Conservation (phyloP, 352 stramenopile species). For the Phytophthora brassicae region DNA sequence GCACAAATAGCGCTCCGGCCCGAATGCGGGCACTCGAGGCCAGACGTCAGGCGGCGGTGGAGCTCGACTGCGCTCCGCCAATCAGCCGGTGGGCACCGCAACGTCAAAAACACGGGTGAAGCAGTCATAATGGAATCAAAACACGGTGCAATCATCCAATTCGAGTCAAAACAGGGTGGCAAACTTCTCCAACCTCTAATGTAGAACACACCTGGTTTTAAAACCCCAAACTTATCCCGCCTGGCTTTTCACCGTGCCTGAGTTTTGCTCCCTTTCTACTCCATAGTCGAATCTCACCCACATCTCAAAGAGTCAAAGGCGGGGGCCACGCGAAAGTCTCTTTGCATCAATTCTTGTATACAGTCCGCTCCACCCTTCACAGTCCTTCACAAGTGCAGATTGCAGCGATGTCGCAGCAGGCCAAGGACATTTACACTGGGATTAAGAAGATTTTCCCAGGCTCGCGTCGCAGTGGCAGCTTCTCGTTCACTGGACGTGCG, state of each 20-base stretch:
- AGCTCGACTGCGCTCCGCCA: slow-evolving; percentile 19
- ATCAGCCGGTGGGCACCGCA: slow-evolving; percentile 24
- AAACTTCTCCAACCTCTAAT: too few relatives aligned
- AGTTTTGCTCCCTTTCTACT: slow-evolving; percentile 32
- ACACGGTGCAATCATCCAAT: too few relatives aligned
- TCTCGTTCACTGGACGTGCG: slow-evolving; percentile 45
- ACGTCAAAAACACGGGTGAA: too few relatives aligned
- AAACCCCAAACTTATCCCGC: too few relatives aligned
- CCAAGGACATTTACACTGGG: slow-evolving; percentile 77
- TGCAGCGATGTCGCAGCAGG: slow-evolving; percentile 65
- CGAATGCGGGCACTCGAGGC: not conserved
- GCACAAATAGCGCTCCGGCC: slow-evolving; percentile 13
- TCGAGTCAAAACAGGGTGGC: too few relatives aligned
- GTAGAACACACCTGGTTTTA: slow-evolving; percentile 9
- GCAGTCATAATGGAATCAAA: too few relatives aligned
- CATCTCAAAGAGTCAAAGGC: slow-evolving; percentile 33
- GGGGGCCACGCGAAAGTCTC: not conserved
- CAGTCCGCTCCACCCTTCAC: not conserved
- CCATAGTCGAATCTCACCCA: slow-evolving; percentile 13
- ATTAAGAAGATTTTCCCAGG: slow-evolving; percentile 81
- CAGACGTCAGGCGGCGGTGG: slow-evolving; percentile 7
- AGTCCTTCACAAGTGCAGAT: not conserved
- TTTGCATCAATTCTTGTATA: slow-evolving; percentile 11
- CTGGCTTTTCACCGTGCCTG: too few relatives aligned
- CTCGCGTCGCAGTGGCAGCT: slow-evolving; percentile 47